These are phyloP conservation scores for Fusarium austroafricanum DNA, from an alignment of 2,329 filamentous ascomycete genomes.

Conservation along the genomic window DNA sequence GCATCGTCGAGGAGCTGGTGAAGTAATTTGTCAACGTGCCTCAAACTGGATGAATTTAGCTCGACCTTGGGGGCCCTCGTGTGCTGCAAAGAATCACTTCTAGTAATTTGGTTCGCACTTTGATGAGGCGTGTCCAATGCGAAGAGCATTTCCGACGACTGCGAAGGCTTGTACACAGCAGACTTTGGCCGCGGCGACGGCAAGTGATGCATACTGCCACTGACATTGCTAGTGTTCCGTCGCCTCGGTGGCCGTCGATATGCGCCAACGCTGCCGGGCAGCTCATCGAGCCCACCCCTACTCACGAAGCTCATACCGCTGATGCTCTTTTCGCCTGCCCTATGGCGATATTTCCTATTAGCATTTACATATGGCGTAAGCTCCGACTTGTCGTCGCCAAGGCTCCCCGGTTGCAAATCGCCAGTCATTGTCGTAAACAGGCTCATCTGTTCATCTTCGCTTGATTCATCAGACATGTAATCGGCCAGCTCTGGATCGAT, in stretches of 20 bases:
- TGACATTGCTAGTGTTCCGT: conserved; percentile 86
- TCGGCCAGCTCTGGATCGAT: conserved; percentile 96
- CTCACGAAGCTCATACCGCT: conserved; percentile 76
- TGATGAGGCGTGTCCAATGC: conserved; percentile 59
- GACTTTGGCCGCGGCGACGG: conserved; percentile 77
- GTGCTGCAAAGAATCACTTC: conserved; percentile 86
- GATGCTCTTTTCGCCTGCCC: conserved; percentile 80
- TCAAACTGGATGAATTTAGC: conserved; percentile 85
- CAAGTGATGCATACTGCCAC: conserved; percentile 73
- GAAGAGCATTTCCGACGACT: conserved; percentile 64
- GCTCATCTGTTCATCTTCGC: conserved; percentile 90
- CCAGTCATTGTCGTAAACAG: conserved; percentile 82
- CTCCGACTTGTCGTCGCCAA: conserved; percentile 79
- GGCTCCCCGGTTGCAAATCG: conserved; percentile 71
- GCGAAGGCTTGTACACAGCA: conserved; percentile 65
- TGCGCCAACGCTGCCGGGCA: conserved; percentile 66
- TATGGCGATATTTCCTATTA: conserved; percentile 78
- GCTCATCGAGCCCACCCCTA: conserved; percentile 74
- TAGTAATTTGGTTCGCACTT: conserved; percentile 66
- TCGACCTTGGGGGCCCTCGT: conserved; percentile 80
- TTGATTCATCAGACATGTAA: conserved; percentile 96
- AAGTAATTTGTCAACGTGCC: conserved; percentile 87
- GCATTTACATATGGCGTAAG: conserved; percentile 79
- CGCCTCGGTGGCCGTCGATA: conserved; percentile 73
- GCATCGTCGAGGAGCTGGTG: conserved; percentile 85